These are phyloP conservation scores for Pseudopyrenochaeta lycopersici DNA, from an alignment of 2,329 filamentous ascomycete genomes.

Conservation along the genomic window DNA sequence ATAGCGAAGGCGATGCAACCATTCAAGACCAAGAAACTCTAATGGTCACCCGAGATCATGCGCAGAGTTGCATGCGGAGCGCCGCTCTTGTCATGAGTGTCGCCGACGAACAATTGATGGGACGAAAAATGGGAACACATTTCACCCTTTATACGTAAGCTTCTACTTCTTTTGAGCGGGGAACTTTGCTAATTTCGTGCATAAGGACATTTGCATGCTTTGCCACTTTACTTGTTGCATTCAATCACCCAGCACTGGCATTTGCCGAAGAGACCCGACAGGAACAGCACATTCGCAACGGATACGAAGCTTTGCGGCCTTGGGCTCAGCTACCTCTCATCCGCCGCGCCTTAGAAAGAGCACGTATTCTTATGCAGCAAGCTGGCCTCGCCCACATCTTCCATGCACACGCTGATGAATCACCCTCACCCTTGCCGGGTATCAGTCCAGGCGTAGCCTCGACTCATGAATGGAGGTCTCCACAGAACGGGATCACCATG, in stretches of 20 bases:
- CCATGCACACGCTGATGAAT: conserved; percentile 10
- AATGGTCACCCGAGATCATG: conserved; percentile 27
- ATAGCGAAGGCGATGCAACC: conserved; percentile 17
- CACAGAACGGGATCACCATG: conserved; percentile 4
- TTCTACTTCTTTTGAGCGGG: background rate
- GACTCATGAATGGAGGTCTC: conserved; percentile 10
- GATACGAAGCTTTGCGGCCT: conserved; percentile 28
- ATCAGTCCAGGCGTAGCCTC: conserved; percentile 7
- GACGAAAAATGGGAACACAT: conserved; percentile 32
- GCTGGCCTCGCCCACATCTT: conserved; percentile 23
- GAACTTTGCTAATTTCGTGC: background rate
- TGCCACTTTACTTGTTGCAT: conserved; percentile 29
- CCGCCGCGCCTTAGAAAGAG: conserved; percentile 27
- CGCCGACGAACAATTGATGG: conserved; percentile 35
- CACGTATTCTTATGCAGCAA: conserved; percentile 30
- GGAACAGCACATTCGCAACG: conserved; percentile 34
- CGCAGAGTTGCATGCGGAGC: conserved; percentile 24
- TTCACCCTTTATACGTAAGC: conserved; percentile 32
- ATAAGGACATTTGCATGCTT: conserved; percentile 29
- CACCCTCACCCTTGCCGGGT: conserved; percentile 1
- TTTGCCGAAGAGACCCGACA: conserved; percentile 31
- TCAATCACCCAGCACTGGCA: conserved; percentile 22
- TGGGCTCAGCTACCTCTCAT: conserved; percentile 33
- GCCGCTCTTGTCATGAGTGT: conserved; percentile 27
- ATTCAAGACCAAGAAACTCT: conserved; percentile 21